A percentile compares a stretch with the other conserved stretches of the same genome.
phyloP scores from a whole-genome alignment of 1,284 basidiomycete species.

The Leccinum griseonigrum region DNA sequence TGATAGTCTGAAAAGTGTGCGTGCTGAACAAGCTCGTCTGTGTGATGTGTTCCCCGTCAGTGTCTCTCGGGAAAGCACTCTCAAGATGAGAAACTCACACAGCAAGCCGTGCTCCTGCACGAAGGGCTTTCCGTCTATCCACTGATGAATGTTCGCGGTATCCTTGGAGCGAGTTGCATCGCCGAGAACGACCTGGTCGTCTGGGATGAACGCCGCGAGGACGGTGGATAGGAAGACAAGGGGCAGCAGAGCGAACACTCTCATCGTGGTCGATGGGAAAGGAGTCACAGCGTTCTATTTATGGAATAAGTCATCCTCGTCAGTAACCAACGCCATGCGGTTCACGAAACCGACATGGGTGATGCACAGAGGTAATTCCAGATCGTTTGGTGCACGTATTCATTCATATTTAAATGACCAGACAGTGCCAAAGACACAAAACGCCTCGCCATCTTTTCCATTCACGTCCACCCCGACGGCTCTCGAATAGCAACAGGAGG shows the following conservation, averaged over 20 bases:
- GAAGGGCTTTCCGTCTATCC: slow-evolving; percentile 60
- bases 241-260: slow-evolving; percentile 21
- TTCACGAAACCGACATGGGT: slow-evolving; percentile 61
- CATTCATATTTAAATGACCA: slow-evolving; percentile 8
- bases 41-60: slow-evolving; percentile 8
- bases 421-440: slow-evolving; percentile 50
- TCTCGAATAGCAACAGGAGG: slow-evolving; percentile 96
- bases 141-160: slow-evolving; percentile 42
- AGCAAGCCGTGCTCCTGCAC: slow-evolving; percentile 61
- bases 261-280: slow-evolving; percentile 24
- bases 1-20: slow-evolving; percentile 68
- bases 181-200: slow-evolving; percentile 36
- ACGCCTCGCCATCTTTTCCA: slow-evolving; percentile 85
- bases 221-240: slow-evolving; percentile 26
- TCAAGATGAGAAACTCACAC: slow-evolving; percentile 48
- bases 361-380: slow-evolving; percentile 42
- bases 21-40: slow-evolving; percentile 76
- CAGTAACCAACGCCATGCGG: slow-evolving; percentile 36
- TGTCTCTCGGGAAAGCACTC: not conserved
- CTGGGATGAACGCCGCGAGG: slow-evolving; percentile 28
- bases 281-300: not conserved
- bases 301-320: not conserved
- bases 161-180: slow-evolving; percentile 43
- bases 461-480: slow-evolving; percentile 94
- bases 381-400: not conserved